phyloP scores from a whole-genome alignment of 2,329 filamentous ascomycete genomes.

The Aureobasidium sp. region DNA sequence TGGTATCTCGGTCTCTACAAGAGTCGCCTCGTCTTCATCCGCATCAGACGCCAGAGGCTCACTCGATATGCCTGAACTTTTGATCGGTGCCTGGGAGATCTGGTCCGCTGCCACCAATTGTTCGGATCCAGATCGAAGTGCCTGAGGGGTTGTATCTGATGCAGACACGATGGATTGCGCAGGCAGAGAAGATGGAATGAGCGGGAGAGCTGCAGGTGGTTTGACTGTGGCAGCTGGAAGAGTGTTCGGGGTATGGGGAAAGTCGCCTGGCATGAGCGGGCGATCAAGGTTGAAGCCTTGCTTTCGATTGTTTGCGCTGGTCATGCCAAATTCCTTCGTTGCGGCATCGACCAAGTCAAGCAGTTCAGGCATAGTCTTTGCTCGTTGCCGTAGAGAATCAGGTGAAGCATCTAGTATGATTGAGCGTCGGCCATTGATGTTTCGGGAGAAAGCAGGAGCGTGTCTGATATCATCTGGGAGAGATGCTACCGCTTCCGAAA shows the following conservation, averaged over 20 bases:
- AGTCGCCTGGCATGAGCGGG: not conserved
- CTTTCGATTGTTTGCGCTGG: not conserved
- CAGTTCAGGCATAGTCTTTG: slow-evolving; percentile 29
- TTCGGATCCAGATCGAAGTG: not conserved
- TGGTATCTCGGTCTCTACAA: not conserved
- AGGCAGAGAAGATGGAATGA: not conserved
- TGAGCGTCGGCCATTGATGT: slow-evolving; percentile 11
- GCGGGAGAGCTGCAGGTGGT: not conserved
- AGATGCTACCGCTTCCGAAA: slow-evolving; percentile 21
- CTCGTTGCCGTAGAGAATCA: slow-evolving; percentile 18
- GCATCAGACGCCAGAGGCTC: not conserved
- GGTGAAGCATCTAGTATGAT: slow-evolving; percentile 25
- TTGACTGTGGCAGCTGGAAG: too few relatives aligned
- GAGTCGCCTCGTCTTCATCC: slow-evolving; percentile 2
- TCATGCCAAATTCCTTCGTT: slow-evolving; percentile 28
- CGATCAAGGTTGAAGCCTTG: not conserved
- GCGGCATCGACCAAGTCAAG: slow-evolving; percentile 30
- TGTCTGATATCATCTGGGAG: slow-evolving; percentile 20
- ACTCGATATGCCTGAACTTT: not conserved
- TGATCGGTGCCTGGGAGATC: not conserved
- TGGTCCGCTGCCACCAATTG: not conserved
- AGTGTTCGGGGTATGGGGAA: not conserved
- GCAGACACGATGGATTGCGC: not conserved
- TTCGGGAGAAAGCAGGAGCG: slow-evolving; percentile 7
- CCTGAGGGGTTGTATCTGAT: not conserved